These are phyloP conservation scores for Capsicum pubescens DNA, from an alignment of 257 asterid species.

Conservation along the genomic window DNA sequence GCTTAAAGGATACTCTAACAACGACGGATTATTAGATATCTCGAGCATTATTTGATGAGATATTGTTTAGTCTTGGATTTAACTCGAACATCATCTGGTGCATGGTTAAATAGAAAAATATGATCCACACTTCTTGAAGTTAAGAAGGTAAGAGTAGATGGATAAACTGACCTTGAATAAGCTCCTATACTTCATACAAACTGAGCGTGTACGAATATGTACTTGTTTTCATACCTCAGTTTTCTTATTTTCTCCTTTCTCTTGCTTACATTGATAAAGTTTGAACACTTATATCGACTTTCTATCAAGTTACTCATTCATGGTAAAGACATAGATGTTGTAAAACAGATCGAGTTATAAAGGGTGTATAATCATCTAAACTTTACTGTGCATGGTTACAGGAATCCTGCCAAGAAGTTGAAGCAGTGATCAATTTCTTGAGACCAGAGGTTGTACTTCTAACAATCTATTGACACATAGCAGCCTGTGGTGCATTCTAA, in stretches of 20 bases:
- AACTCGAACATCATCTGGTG: not conserved
- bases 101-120: not conserved
- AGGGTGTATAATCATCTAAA: not conserved
- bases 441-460: conserved; percentile 66
- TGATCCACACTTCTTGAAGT: not conserved
- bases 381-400: conserved; percentile 32
- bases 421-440: conserved; percentile 78
- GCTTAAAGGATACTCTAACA: conserved; percentile 15
- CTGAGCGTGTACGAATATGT: not conserved
- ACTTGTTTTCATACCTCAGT: not conserved
- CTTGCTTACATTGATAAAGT: conserved; percentile 11
- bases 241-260: not conserved
- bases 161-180: not conserved
- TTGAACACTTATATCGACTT: not conserved
- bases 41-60: conserved; percentile 5
- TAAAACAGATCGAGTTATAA: not conserved
- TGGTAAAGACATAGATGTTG: not conserved
- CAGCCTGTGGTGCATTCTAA: not conserved
- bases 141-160: not conserved
- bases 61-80: not conserved
- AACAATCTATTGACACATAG: conserved; percentile 28
- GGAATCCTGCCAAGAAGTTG: conserved; percentile 95
- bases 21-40: not conserved
- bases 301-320: not conserved
- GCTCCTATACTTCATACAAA: not conserved